These are phyloP conservation scores for Aspergillus clavatus DNA, from an alignment of 2,329 filamentous ascomycete species.

Conservation along the genomic window DNA sequence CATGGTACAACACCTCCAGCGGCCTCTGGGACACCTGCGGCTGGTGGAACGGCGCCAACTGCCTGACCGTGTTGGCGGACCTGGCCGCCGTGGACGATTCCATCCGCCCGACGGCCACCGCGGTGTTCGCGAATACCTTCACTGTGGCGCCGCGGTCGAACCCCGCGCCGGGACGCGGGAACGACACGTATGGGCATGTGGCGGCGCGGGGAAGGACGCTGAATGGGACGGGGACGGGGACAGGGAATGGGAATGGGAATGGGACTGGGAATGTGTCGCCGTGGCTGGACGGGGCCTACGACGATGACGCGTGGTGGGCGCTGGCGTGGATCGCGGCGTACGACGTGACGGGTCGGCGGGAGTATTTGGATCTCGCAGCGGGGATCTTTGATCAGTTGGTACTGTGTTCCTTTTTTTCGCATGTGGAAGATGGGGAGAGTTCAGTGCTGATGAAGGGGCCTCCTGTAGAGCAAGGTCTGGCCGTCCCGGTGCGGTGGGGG, in stretches of 20 bases:
- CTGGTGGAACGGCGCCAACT: constrained; percentile 74
- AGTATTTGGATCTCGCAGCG: constrained; percentile 46
- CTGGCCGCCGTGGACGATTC: constrained; percentile 38
- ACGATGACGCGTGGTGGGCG: constrained; percentile 53
- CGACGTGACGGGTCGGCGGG: constrained; percentile 44
- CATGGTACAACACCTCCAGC: constrained; percentile 56
- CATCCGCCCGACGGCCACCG: constrained; percentile 29
- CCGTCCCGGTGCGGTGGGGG: constrained; percentile 42
- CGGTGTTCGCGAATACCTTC: constrained; percentile 45
- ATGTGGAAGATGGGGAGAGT: no score
- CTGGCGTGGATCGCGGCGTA: constrained; percentile 53
- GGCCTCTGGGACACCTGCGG: constrained; percentile 61
- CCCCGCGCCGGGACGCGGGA: constrained; percentile 14
- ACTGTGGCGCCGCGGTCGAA: constrained; percentile 19
- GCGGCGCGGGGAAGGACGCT: no score
- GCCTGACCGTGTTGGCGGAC: constrained; percentile 58
- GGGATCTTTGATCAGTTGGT: constrained; percentile 48
- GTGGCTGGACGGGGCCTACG: constrained; percentile 39
- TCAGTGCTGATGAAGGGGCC: neutral
- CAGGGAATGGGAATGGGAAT: no score
- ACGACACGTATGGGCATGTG: constrained; percentile 10
- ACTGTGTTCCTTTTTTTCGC: neutral
- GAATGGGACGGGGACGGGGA: no score
- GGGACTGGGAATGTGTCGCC: constrained; percentile 21
- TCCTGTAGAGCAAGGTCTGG: constrained; percentile 38